phyloP scores from a whole-genome alignment of 1,139 yeast species.

The Kluyveromyces sp. region DNA sequence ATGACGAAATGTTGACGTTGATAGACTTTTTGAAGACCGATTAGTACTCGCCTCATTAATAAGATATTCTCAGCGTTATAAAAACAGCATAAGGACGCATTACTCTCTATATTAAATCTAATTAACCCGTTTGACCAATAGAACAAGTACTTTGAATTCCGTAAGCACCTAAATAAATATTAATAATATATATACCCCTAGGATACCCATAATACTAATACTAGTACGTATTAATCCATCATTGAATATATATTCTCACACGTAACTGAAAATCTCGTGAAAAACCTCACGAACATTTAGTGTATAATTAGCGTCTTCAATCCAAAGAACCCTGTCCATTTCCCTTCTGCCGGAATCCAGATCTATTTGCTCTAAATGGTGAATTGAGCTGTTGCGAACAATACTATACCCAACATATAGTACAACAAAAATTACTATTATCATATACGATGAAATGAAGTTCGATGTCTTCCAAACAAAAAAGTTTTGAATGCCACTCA shows the following conservation, averaged over 20 bases:
- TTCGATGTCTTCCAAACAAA: conserved; percentile 52
- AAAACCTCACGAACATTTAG: conserved; percentile 8
- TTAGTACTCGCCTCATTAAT: neutral
- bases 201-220: too few species aligned
- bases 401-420: conserved; percentile 52
- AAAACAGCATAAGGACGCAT: too few species aligned
- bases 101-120: too few species aligned
- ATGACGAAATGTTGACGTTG: conserved; percentile 2
- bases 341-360: conserved; percentile 75
- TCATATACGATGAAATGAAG: conserved; percentile 64
- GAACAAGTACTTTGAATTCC: too few species aligned
- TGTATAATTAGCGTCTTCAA: conserved; percentile 42
- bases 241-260: neutral
- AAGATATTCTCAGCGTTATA: too few species aligned
- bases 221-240: neutral
- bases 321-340: conserved; percentile 63
- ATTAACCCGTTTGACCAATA: too few species aligned
- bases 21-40: conserved; percentile 2
- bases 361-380: conserved; percentile 61
- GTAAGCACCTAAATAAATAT: too few species aligned
- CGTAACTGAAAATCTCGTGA: conserved; percentile 9
- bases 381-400: conserved; percentile 41
- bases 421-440: conserved; percentile 46
- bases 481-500: conserved; percentile 27
- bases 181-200: too few species aligned